These are phyloP conservation scores for Dactylellina haptotyla DNA, from an alignment of 2,329 filamentous ascomycete genomes.

Conservation along the genomic window DNA sequence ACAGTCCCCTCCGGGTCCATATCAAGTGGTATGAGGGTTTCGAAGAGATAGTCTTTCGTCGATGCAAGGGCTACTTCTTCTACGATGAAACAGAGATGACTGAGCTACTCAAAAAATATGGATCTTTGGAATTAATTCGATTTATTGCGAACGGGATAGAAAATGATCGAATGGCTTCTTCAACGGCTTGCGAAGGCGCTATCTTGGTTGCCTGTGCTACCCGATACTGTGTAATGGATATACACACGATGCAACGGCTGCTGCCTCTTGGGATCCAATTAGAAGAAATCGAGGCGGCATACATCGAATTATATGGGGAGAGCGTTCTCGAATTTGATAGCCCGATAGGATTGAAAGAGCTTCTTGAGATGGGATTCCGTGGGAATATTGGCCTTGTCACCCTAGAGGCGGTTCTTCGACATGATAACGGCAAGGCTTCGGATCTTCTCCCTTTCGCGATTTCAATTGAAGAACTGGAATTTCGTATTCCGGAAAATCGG, in stretches of 20 bases:
- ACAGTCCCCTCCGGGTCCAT: background rate
- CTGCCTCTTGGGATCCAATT: background rate
- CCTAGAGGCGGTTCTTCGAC: background rate
- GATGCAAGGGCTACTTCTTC: background rate
- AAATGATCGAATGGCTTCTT: background rate
- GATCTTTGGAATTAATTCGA: too few species aligned
- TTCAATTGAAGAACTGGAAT: background rate
- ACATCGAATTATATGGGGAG: background rate
- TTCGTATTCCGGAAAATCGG: too few species aligned
- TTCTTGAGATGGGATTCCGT: background rate
- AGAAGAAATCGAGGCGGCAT: background rate
- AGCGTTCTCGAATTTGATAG: background rate
- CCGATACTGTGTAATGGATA: background rate
- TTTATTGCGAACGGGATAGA: constrained; percentile 5
- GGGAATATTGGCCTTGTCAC: background rate
- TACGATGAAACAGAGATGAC: background rate
- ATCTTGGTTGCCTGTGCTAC: background rate
- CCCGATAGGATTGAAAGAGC: background rate
- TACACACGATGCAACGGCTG: background rate
- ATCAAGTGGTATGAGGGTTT: background rate
- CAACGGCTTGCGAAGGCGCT: background rate
- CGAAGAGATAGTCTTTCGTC: background rate
- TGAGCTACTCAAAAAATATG: background rate
- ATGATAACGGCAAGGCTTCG: background rate
- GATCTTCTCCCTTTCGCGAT: background rate